phyloP scores from a whole-genome alignment of 768 basidiomycete species.

The Kwoniella dejecticola region DNA sequence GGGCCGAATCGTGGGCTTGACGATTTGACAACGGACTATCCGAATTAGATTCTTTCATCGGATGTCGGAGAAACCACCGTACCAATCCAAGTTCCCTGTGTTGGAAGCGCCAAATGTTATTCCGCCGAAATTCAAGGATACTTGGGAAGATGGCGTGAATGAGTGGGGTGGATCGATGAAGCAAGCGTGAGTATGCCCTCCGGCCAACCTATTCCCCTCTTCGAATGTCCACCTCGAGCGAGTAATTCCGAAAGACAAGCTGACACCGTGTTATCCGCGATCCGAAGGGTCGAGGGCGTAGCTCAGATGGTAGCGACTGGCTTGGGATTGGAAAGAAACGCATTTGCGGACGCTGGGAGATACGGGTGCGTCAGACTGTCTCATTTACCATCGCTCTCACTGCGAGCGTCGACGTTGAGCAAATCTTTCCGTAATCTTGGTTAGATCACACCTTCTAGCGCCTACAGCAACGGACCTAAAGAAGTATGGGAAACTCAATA shows the following conservation, averaged over 20 bases:
- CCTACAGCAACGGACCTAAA: slow-evolving; percentile 88
- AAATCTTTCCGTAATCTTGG: slow-evolving; percentile 53
- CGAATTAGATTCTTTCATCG: slow-evolving; percentile 57
- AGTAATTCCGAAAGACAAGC: too few species aligned
- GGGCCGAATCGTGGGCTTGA: too few species aligned
- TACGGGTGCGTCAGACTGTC: slow-evolving; percentile 71
- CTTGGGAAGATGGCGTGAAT: slow-evolving; percentile 75
- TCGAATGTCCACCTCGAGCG: too few species aligned
- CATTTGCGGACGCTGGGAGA: slow-evolving; percentile 75
- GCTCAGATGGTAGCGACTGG: slow-evolving; percentile 86
- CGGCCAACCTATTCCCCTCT: neutral
- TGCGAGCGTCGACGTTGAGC: too few species aligned
- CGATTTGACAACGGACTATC: too few species aligned
- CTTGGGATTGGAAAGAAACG: slow-evolving; percentile 69
- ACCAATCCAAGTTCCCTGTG: slow-evolving; percentile 73
- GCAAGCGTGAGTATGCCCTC: slow-evolving; percentile 65
- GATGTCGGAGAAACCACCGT: slow-evolving; percentile 62
- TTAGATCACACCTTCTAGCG: slow-evolving; percentile 82
- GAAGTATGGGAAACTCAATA: slow-evolving; percentile 64
- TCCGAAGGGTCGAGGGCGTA: slow-evolving; percentile 85
- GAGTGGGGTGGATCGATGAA: slow-evolving; percentile 90
- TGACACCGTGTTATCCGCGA: too few species aligned
- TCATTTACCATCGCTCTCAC: neutral
- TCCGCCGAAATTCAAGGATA: slow-evolving; percentile 65
- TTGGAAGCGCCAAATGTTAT: slow-evolving; percentile 81